Conservation (phyloP, 2,329 filamentous ascomycete genomes). For the Keithomyces neogunnii region DNA sequence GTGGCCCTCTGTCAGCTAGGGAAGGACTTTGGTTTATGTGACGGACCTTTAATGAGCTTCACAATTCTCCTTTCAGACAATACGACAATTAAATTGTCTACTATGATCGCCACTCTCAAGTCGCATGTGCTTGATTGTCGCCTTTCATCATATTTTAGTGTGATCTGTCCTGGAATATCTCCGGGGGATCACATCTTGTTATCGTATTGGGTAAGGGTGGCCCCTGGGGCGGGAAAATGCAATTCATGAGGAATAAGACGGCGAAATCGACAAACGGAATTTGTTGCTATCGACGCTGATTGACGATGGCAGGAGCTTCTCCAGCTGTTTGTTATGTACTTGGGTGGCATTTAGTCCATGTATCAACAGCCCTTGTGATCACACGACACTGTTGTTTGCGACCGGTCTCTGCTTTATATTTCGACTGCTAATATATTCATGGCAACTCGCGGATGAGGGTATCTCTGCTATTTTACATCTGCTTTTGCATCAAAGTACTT, state of each 20-base stretch:
- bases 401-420: not conserved
- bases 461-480: not conserved
- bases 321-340: not conserved
- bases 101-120: too few species aligned
- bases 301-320: not conserved
- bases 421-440: not conserved
- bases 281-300: not conserved
- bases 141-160: not conserved
- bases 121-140: too few species aligned
- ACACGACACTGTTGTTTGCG: not conserved
- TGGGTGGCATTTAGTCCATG: not conserved
- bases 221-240: not conserved
- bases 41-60: constrained; percentile 1
- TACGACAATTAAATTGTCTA: not conserved
- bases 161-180: not conserved
- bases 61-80: not conserved
- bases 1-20: not conserved
- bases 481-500: too few species aligned
- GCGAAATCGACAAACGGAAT: not conserved
- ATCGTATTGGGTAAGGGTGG: not conserved
- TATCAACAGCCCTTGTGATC: not conserved
- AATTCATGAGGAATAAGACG: not conserved
- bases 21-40: not conserved
- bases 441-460: not conserved
- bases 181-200: not conserved